Evolutionary conservation across 1,139 yeast genomes (phyloP).

Genomic region (Lodderomyces oxycetoniae): DNA sequence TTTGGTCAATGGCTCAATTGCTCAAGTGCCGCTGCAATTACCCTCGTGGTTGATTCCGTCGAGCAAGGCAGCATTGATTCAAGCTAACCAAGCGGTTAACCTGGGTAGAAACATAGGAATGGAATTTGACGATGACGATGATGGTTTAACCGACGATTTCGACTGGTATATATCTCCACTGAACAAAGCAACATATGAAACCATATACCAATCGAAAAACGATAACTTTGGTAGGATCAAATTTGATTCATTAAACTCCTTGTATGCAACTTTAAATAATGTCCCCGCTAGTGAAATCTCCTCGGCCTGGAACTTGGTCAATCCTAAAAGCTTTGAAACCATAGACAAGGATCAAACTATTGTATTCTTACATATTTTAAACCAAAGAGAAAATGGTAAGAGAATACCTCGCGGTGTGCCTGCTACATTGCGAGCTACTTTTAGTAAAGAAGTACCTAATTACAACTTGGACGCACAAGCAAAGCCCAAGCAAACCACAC

Average conservation of each 20-base stretch:
- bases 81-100: constrained; percentile 67
- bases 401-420: constrained; percentile 93
- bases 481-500: constrained; percentile 34
- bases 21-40: constrained; percentile 60
- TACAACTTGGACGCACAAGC: constrained; percentile 50
- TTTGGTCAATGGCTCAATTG: constrained; percentile 69
- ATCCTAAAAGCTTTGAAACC: constrained; percentile 80
- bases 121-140: constrained; percentile 45
- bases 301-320: constrained; percentile 92
- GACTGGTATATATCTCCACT: constrained; percentile 96
- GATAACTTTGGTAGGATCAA: constrained; percentile 82
- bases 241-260: constrained; percentile 63
- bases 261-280: constrained; percentile 62
- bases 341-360: constrained; percentile 91
- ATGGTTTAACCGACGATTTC: constrained; percentile 64
- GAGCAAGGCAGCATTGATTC: constrained; percentile 76
- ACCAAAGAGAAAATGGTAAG: constrained; percentile 84
- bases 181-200: constrained; percentile 73
- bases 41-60: constrained; percentile 94
- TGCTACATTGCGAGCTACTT: constrained; percentile 86
- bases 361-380: constrained; percentile 83
- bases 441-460: constrained; percentile 78
- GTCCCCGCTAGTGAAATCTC: constrained; percentile 86
- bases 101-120: constrained; percentile 26
- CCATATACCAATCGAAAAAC: constrained; percentile 68